Base-by-base conservation (phyloP, 1,139 yeast species). In the Pichia sp. region DNA sequence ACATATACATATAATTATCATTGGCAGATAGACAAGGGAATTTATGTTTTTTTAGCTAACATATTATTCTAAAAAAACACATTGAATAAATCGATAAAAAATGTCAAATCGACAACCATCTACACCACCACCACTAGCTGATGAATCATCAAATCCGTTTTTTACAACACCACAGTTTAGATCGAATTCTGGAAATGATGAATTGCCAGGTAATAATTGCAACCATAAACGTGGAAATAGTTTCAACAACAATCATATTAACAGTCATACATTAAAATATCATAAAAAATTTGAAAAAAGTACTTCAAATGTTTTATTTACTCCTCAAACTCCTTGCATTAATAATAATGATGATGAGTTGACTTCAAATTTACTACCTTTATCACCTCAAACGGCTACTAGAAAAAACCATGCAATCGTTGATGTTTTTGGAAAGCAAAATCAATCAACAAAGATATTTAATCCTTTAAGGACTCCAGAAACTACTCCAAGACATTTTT, bases 401-500 rank as follows among this genome's bases (percentile, higher is more conserved):
- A 39, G 43, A 29, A 43, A 37, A 36, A 37, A 32, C 28, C 22
- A 35, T 24, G 25, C 34, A 20, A 30, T 35, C 7, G 23, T 43
- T 20, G 50, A 47, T 23, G 22, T 42, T 7, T 33, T 28, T 25
- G 32, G 24, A 11, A 45, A 16, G 25, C 28, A 38, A 20, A 6
- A 38, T n/a, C 34, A 34, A 36, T 10, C 6, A 6, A 8, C 22
- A 4, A 3, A n/a, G n/a, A n/a, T n/a, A n/a, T 3, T 28, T 6
- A 34, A 37, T n/a, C 55, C 54, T 6, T 37, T 58, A 20, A 52
- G 55, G 16, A 59, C 63, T 4, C 63, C 63, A 26, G 63, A 59
- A 33, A 53, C 49, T 24, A 59, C 63, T 3, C 63, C 63, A 12
- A 47, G 60, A 39, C 34, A 44, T 29, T 25, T 37, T 7, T 2